Conservation (phyloP, 345 rosid genomes). For the Eucalyptus fibrosa region DNA sequence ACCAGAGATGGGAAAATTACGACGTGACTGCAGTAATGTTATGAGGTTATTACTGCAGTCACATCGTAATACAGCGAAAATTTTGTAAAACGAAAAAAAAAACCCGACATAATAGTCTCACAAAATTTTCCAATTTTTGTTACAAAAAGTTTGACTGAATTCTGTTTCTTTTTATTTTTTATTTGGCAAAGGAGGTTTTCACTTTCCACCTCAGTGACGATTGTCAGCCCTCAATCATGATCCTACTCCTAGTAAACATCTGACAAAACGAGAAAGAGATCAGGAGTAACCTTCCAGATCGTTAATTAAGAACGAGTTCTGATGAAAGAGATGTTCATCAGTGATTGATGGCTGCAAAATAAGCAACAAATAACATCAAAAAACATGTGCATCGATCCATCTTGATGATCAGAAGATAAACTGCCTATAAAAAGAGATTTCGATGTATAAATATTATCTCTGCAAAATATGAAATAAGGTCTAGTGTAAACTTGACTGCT, state of each 20-base stretch:
- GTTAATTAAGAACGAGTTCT: neutral
- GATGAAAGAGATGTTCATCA: neutral
- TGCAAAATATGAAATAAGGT: neutral
- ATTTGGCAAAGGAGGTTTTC: neutral
- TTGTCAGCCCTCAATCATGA: neutral
- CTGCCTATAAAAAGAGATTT: neutral
- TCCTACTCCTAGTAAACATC: neutral
- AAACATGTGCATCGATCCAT: neutral
- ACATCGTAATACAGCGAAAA: neutral
- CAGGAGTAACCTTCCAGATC: neutral
- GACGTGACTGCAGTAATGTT: no score
- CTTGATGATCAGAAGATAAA: neutral
- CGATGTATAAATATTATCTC: neutral
- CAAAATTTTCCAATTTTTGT: neutral
- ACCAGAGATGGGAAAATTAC: neutral
- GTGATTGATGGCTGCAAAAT: neutral
- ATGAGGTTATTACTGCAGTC: neutral
- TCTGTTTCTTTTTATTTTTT: neutral
- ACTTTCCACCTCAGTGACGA: neutral
- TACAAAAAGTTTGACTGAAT: neutral
- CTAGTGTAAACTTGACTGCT: neutral
- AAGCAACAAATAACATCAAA: neutral
- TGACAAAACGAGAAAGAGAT: neutral
- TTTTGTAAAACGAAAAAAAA: neutral
- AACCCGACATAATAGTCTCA: neutral